Evolutionary conservation across 2,329 filamentous ascomycete genomes (phyloP), one percentile per base, ranked within the genome.

Genomic region (Fusarium kyushuense): DNA sequence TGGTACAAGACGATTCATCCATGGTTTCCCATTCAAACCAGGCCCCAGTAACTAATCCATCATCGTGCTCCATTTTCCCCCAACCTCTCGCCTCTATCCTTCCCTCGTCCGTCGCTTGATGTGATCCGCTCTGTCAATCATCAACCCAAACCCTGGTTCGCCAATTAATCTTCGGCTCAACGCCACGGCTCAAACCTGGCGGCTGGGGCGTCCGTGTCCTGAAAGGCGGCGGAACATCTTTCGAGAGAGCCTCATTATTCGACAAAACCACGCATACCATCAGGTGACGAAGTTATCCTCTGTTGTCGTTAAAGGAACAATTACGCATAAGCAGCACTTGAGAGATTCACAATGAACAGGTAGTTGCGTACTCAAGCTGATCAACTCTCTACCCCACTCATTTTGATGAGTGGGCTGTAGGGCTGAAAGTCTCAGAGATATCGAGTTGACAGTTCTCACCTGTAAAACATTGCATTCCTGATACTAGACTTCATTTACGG

Each of bases 201-300:
- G 49, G 33, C 52, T 55, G 46, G 47, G 49, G 46, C 38, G 41
- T 56, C 36, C 38, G 53, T 58, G 58, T 40, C 53, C 32, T 21
- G 57, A 47, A 29, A 68, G 27, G 27, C 27, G 27, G 27, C 27
- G 27, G 6, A 27, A 27, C 27, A 65, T 48, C 54, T 57, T 54
- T 60, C 58, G 51, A 54, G 54, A 49, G 60, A 69, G 60, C 65
- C 65, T 69, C 65, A 61, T 54, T 38, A 38, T 48, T 53, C 27
- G 42, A 53, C 54, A n/a, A 52, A n/a, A 53, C 42, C 35, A 35
- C 32, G n/a, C 32, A 49, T 27, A 27, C 25, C 11, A 23, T 33
- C 36, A 32, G 38, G 32, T 55, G 41, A 59, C 32, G 52, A 54
- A 19, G 16, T 42, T 55, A 10, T 21, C 21, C 25, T 64, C 35